Conservation (phyloP, 352 stramenopile species). For the Globisporangium paddicum region DNA sequence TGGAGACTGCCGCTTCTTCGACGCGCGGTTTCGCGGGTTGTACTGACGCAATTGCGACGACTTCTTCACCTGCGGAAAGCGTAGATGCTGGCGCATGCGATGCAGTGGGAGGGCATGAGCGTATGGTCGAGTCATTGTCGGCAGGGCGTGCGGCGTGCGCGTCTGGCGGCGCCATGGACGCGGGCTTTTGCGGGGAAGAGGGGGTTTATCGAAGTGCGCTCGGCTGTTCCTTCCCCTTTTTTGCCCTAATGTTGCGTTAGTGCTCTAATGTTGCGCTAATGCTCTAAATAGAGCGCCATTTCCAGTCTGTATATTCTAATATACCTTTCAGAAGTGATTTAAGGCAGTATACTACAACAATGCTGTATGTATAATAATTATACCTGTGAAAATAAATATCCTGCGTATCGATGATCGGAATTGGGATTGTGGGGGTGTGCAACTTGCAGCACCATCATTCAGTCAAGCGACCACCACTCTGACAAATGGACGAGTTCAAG, state of each 20-base stretch:
- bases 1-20: not conserved
- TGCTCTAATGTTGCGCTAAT: too few relatives aligned
- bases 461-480: slow-evolving; percentile 10
- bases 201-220: slow-evolving; percentile 4
- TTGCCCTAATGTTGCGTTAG: too few relatives aligned
- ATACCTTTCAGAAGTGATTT: not conserved
- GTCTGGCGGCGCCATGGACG: not conserved
- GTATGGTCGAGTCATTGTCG: not conserved
- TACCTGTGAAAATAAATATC: not conserved
- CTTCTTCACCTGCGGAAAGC: not conserved
- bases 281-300: slow-evolving; percentile 3
- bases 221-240: slow-evolving; percentile 1
- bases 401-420: not conserved
- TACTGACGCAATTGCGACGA: not conserved
- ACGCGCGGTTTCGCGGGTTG: not conserved
- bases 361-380: not conserved
- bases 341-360: too few relatives aligned
- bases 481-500: not conserved
- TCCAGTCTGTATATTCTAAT: not conserved
- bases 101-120: too few relatives aligned
- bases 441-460: slow-evolving; percentile 20
- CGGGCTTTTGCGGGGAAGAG: not conserved
- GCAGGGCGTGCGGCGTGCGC: not conserved
- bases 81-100: not conserved
- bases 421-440: slow-evolving; percentile 14